These are phyloP conservation scores for Verticillium tricorpus DNA, from an alignment of 2,329 filamentous ascomycete genomes.

Conservation along the genomic window DNA sequence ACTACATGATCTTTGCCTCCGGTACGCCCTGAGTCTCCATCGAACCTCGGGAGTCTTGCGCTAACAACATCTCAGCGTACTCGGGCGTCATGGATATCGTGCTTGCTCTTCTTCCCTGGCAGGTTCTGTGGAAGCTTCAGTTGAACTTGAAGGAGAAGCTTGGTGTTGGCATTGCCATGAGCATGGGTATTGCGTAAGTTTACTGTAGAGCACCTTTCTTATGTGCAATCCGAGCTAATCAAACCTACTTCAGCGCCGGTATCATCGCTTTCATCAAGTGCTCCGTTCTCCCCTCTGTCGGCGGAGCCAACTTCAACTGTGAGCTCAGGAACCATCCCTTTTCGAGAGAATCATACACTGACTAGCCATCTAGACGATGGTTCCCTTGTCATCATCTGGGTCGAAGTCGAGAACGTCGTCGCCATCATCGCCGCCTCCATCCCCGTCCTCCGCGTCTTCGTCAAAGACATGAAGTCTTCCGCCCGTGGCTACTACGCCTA, in stretches of 20 bases:
- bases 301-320: background rate
- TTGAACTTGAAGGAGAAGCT: conserved; percentile 36
- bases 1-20: conserved; percentile 23
- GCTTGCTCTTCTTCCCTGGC: conserved; percentile 35
- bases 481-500: conserved; percentile 4
- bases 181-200: conserved; percentile 35
- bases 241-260: conserved; percentile 21
- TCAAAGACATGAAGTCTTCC: conserved; percentile 12
- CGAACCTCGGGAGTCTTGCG: background rate
- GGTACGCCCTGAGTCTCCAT: background rate
- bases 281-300: background rate
- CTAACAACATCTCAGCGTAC: conserved; percentile 13
- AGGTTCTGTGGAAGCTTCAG: conserved; percentile 31
- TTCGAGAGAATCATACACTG: background rate
- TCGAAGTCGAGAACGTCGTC: conserved; percentile 19
- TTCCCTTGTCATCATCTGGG: conserved; percentile 26
- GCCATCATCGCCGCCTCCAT: conserved; percentile 27
- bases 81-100: conserved; percentile 33
- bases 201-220: background rate
- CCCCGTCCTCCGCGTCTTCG: conserved; percentile 24
- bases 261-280: conserved; percentile 22
- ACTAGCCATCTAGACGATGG: conserved; percentile 11
- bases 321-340: background rate
- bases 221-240: background rate
- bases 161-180: conserved; percentile 36